A percentile compares a stretch with the other conserved stretches of the same genome.
phyloP scores from a whole-genome alignment of 2,329 filamentous ascomycete genomes.

The Lecanosticta acicola region DNA sequence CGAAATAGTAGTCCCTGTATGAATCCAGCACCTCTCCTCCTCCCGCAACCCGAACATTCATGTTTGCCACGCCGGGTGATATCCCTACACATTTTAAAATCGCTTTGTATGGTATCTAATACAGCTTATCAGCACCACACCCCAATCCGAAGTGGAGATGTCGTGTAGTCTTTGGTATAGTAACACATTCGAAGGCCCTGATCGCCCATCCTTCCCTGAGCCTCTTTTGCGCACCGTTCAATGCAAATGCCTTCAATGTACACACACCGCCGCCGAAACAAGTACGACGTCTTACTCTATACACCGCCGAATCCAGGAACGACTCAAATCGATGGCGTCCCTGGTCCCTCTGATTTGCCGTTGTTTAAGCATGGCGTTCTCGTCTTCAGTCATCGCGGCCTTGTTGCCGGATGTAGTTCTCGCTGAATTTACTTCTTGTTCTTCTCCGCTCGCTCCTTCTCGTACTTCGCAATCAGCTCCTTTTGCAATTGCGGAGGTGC shows the following conservation, averaged over 20 bases:
- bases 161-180: background rate
- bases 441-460: slow-evolving; percentile 61
- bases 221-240: background rate
- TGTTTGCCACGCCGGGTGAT: too few relatives aligned
- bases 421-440: slow-evolving; percentile 49
- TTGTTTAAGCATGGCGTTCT: background rate
- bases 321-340: too few relatives aligned
- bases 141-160: slow-evolving; percentile 8
- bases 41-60: too few relatives aligned
- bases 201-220: background rate
- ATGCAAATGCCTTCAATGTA: background rate
- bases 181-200: background rate
- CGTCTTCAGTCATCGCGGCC: background rate
- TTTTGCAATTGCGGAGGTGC: slow-evolving; percentile 85
- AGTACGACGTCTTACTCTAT: background rate
- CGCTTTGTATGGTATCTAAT: slow-evolving; percentile 2
- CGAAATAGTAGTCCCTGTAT: too few relatives aligned
- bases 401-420: background rate
- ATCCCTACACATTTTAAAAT: too few relatives aligned
- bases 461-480: slow-evolving; percentile 62
- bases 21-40: too few relatives aligned
- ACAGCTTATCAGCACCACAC: background rate
- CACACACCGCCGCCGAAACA: background rate
- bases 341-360: background rate
- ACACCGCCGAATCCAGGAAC: too few relatives aligned